Conservation (phyloP, 2,329 filamentous ascomycete genomes). For the Boeremia exigua region DNA sequence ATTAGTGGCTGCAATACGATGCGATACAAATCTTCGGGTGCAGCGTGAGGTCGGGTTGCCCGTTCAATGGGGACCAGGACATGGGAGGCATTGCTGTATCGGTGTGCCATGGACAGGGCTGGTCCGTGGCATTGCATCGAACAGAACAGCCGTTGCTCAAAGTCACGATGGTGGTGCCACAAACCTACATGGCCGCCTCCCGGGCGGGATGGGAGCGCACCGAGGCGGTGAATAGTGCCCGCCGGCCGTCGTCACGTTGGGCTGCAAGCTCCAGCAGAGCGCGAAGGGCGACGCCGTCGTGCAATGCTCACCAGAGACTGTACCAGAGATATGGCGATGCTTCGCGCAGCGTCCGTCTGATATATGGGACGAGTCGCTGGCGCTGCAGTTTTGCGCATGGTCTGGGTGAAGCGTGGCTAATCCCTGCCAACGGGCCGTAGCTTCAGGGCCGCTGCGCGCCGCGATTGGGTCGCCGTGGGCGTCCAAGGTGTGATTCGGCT, state of each 20-base stretch:
- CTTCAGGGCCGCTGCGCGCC: constrained; percentile 13
- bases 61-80: constrained; percentile 33
- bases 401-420: constrained; percentile 19
- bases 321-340: constrained; percentile 5
- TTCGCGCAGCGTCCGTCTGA: constrained; percentile 9
- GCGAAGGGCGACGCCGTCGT: constrained; percentile 13
- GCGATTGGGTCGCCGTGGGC: constrained; percentile 10
- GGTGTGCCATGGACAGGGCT: constrained; percentile 20
- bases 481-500: constrained; percentile 20
- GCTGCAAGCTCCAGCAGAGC: constrained; percentile 17
- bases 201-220: constrained; percentile 26
- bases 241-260: constrained; percentile 11
- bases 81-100: constrained; percentile 27
- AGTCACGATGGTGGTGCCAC: constrained; percentile 33
- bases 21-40: constrained; percentile 25
- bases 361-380: constrained; percentile 17
- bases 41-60: constrained; percentile 33
- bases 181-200: constrained; percentile 29
- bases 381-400: constrained; percentile 16
- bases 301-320: constrained; percentile 28
- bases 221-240: constrained; percentile 17
- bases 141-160: constrained; percentile 26
- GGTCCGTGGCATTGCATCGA: constrained; percentile 22
- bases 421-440: constrained; percentile 37
- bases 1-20: constrained; percentile 24